These are phyloP conservation scores for Phialophora macrospora DNA, from an alignment of 2,329 filamentous ascomycete genomes.

Conservation along the genomic window DNA sequence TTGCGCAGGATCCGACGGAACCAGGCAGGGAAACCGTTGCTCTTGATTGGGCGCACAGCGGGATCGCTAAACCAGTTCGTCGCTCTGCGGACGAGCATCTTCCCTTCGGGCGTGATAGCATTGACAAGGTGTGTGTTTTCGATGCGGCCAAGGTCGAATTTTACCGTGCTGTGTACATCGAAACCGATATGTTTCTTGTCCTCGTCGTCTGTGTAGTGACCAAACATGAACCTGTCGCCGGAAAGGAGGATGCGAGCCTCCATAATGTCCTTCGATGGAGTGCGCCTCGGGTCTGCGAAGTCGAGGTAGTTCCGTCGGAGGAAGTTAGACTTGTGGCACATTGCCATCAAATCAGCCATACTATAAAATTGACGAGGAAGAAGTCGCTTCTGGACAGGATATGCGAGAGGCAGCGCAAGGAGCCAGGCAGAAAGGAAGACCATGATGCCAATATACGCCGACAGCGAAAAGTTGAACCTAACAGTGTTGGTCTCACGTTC, in stretches of 20 bases:
- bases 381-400: slow-evolving; percentile 14
- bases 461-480: slow-evolving; percentile 20
- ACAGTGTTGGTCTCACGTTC: slow-evolving; percentile 4
- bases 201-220: slow-evolving; percentile 15
- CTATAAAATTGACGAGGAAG: slow-evolving; percentile 24
- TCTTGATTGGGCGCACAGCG: neutral
- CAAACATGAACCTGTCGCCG: slow-evolving; percentile 20
- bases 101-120: slow-evolving; percentile 8
- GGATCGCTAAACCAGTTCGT: neutral
- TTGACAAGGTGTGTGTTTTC: slow-evolving; percentile 5
- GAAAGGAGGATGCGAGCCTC: slow-evolving; percentile 20
- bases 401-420: slow-evolving; percentile 12
- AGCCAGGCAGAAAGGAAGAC: slow-evolving; percentile 10
- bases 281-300: slow-evolving; percentile 7
- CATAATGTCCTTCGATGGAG: slow-evolving; percentile 19
- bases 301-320: slow-evolving; percentile 11
- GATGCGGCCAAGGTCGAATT: slow-evolving; percentile 6
- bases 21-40: slow-evolving; percentile 9
- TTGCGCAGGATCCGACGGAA: slow-evolving; percentile 5
- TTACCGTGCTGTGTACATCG: slow-evolving; percentile 10
- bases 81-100: slow-evolving; percentile 4
- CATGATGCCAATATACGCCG: slow-evolving; percentile 24
- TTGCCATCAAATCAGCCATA: slow-evolving; percentile 23
- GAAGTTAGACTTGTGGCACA: slow-evolving; percentile 21
- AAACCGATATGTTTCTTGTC: slow-evolving; percentile 17